Evolutionary conservation across 371 early-diverging fungal species (phyloP).

Genomic region (Syncephalastrum monosporum): DNA sequence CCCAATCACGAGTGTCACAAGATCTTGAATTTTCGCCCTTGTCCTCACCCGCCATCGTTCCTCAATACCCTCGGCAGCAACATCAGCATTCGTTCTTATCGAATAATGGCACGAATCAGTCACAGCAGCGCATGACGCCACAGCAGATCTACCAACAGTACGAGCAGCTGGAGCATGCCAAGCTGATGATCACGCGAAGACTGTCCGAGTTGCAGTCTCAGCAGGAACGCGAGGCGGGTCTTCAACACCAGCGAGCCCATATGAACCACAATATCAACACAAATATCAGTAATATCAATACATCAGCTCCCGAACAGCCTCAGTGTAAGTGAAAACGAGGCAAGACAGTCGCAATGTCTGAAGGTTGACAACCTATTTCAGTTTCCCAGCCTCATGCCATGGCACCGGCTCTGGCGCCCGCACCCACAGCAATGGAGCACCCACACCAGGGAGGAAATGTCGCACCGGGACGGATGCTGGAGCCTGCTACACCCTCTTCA

Average conservation of each 20-base stretch:
- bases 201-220: slow-evolving; percentile 34
- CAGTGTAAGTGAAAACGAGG: not conserved
- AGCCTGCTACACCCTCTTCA: slow-evolving; percentile 65
- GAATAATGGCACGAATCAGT: not conserved
- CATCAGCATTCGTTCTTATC: slow-evolving; percentile 5
- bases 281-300: not conserved
- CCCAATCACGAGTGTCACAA: slow-evolving; percentile 16
- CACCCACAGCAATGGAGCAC: no score
- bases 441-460: no score
- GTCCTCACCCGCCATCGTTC: slow-evolving; percentile 61
- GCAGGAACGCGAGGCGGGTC: slow-evolving; percentile 13
- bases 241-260: slow-evolving; percentile 2
- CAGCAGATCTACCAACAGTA: slow-evolving; percentile 40
- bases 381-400: slow-evolving; percentile 10
- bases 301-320: not conserved
- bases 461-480: slow-evolving; percentile 17
- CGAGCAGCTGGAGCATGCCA: slow-evolving; percentile 43
- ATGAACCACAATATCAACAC: not conserved
- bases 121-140: slow-evolving; percentile 18
- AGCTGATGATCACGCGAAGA: slow-evolving; percentile 32
- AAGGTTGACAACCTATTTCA: not conserved
- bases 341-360: no score
- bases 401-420: slow-evolving; percentile 1
- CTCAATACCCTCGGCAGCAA: slow-evolving; percentile 25
- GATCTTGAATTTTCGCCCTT: slow-evolving; percentile 56